These are phyloP conservation scores for Chloropicon primus DNA, from an alignment of 139 green algal genomes.

Conservation along the genomic window DNA sequence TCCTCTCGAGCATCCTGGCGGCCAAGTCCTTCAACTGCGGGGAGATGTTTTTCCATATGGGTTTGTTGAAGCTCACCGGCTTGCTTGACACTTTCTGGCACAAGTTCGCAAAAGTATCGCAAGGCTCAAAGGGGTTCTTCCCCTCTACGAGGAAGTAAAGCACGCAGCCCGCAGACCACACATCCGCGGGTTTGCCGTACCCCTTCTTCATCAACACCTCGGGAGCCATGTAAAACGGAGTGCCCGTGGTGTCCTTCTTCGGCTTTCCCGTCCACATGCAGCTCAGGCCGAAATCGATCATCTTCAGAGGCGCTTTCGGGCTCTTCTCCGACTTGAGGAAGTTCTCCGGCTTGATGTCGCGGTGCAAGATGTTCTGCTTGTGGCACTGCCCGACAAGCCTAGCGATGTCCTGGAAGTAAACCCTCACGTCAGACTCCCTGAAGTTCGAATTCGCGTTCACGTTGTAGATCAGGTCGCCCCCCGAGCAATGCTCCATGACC, in stretches of 20 bases:
- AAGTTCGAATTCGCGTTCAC: conserved; percentile 38
- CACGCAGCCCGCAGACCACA: conserved; percentile 58
- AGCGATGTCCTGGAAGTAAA: conserved; percentile 25
- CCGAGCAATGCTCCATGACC: conserved; percentile 53
- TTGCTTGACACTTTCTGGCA: background rate
- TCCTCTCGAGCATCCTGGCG: conserved; percentile 44
- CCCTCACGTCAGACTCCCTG: conserved; percentile 33
- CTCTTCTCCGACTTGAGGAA: conserved; percentile 39
- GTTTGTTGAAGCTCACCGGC: background rate
- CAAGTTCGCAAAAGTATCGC: background rate
- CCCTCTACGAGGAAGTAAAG: conserved; percentile 41
- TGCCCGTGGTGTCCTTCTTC: conserved; percentile 56
- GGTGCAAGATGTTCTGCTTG: conserved; percentile 44
- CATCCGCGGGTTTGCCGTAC: conserved; percentile 53
- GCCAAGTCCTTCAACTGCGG: background rate
- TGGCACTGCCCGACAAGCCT: conserved; percentile 42
- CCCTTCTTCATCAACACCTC: conserved; percentile 29
- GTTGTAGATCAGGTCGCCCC: conserved; percentile 49
- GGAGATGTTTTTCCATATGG: background rate
- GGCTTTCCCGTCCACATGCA: conserved; percentile 29
- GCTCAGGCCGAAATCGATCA: conserved; percentile 58
- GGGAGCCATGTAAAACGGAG: conserved; percentile 64
- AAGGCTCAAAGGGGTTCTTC: background rate
- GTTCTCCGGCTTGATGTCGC: conserved; percentile 69
- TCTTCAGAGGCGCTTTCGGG: conserved; percentile 23